A percentile compares a stretch with the other conserved stretches of the same genome.
Evolutionary conservation across 2,329 filamentous ascomycete genomes (phyloP).

Genomic region (Intubia oerlemansii): DNA sequence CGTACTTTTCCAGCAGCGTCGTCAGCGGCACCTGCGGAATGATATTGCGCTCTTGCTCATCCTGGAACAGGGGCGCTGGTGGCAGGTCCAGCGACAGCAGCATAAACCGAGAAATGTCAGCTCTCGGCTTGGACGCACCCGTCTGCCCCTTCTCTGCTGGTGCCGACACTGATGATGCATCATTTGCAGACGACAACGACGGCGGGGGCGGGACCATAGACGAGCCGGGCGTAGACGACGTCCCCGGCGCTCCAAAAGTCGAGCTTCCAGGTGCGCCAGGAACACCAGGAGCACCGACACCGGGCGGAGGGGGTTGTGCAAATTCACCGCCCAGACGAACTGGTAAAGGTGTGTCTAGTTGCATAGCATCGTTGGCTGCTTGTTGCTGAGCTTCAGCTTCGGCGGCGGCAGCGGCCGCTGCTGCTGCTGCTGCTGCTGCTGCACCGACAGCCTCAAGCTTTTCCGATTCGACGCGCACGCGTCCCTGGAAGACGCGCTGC

Average conservation of each 20-base stretch:
- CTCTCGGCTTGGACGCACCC: conserved; percentile 31
- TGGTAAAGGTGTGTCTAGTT: conserved; percentile 4
- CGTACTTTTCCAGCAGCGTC: conserved; percentile 76
- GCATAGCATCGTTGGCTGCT: conserved; percentile 5
- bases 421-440: conserved; percentile 4
- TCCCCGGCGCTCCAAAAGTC: background rate
- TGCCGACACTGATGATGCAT: background rate
- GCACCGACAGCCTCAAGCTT: conserved; percentile 8
- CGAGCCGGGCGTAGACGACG: background rate
- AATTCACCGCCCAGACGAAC: too few relatives aligned
- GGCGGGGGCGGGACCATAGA: background rate
- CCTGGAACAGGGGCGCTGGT: conserved; percentile 82
- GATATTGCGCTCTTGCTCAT: conserved; percentile 84
- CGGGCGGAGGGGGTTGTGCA: background rate
- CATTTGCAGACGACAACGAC: background rate
- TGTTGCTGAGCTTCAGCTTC: background rate
- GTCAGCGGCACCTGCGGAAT: conserved; percentile 81
- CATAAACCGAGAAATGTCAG: conserved; percentile 60
- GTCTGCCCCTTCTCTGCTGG: background rate
- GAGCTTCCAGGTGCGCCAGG: too few relatives aligned
- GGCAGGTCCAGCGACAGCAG: conserved; percentile 88
- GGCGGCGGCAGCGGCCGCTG: conserved; percentile 2
- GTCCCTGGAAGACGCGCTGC: conserved; percentile 85
- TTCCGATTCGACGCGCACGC: conserved; percentile 79
- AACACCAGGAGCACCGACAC: too few relatives aligned